phyloP scores from a whole-genome alignment of 108 stramenopile genomes.

The Mayamaea pseudoterrestris region DNA sequence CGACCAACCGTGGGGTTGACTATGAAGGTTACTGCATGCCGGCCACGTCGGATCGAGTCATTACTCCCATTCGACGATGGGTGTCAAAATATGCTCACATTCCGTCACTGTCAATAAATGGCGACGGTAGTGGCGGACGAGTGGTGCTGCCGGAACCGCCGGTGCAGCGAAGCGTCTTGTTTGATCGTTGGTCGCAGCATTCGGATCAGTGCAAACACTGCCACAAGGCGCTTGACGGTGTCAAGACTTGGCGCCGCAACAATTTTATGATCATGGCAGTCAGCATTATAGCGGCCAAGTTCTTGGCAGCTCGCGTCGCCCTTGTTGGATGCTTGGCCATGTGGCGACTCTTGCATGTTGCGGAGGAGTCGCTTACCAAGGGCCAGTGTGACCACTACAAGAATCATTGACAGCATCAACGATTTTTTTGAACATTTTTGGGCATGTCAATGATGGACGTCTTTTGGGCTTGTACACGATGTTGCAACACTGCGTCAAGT shows the following conservation, averaged over 20 bases:
- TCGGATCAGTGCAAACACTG: slow-evolving; percentile 19
- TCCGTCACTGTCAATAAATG: too few relatives aligned
- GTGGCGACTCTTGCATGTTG: neutral
- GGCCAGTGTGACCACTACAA: slow-evolving; percentile 23
- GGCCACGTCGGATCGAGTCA: too few relatives aligned
- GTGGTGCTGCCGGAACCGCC: slow-evolving; percentile 10
- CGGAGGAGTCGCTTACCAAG: slow-evolving; percentile 5
- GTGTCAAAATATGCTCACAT: too few relatives aligned
- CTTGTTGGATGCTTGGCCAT: slow-evolving; percentile 2
- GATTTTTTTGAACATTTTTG: neutral
- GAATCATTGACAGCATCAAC: slow-evolving; percentile 10
- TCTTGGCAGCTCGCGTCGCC: neutral
- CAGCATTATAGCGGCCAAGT: slow-evolving; percentile 6
- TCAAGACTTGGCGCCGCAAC: slow-evolving; percentile 1
- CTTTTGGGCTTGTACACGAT: too few relatives aligned
- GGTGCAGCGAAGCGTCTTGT: slow-evolving; percentile 1
- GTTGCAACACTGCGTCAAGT: too few relatives aligned
- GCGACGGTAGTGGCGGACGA: too few relatives aligned
- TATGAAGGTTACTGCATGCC: too few relatives aligned
- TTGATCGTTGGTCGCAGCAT: slow-evolving; percentile 19
- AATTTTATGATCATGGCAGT: neutral
- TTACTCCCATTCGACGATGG: too few relatives aligned
- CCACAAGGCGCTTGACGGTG: slow-evolving; percentile 4
- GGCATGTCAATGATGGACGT: too few relatives aligned
- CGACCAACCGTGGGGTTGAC: too few relatives aligned